Evolutionary conservation across 2,329 filamentous ascomycete species (phyloP).

Genomic region (Teratosphaeria viscida): DNA sequence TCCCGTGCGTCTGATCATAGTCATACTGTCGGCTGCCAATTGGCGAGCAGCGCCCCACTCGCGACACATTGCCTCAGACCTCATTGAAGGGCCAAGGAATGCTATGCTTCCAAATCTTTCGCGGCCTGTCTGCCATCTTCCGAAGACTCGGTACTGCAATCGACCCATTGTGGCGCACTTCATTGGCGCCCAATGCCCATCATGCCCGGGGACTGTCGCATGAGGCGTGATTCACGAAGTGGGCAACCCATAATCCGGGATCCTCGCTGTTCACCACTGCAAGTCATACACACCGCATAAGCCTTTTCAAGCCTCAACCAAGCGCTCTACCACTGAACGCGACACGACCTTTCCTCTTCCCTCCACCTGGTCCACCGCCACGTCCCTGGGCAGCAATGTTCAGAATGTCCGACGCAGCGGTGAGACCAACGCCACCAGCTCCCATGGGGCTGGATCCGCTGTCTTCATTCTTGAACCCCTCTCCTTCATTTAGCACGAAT

Average conservation of each 20-base stretch:
- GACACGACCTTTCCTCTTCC: background rate
- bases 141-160: background rate
- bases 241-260: background rate
- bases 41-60: background rate
- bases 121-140: background rate
- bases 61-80: background rate
- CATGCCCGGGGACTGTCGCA: background rate
- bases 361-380: background rate
- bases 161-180: background rate
- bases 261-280: background rate
- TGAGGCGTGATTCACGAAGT: background rate
- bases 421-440: constrained; percentile 3
- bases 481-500: constrained; percentile 65
- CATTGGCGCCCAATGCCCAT: background rate
- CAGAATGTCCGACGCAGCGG: constrained; percentile 4
- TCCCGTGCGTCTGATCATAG: background rate
- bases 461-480: constrained; percentile 53
- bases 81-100: background rate
- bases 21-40: background rate
- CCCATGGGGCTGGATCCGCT: constrained; percentile 7
- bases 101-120: background rate
- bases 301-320: background rate
- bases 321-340: background rate
- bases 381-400: background rate
- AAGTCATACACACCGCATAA: background rate